Percentiles rank a stretch among this genome's conserved stretches.
These are phyloP conservation scores for Lactarius indigo DNA, from an alignment of 768 basidiomycete species.

Conservation along the genomic window DNA sequence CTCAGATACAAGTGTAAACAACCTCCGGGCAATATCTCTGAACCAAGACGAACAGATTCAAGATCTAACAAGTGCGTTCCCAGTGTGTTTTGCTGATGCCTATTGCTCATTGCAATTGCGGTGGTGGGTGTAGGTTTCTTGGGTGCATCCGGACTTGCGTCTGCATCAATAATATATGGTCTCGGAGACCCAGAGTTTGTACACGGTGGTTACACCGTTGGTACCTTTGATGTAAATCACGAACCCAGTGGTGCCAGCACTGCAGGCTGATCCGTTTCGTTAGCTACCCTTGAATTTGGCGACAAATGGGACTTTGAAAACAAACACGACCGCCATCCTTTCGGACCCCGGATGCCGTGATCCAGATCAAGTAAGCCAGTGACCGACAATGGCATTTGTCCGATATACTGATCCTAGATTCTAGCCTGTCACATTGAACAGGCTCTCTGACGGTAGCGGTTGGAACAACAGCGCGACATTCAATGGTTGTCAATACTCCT, in stretches of 20 bases:
- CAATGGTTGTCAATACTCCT: constrained; percentile 41
- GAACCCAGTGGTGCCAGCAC: neutral
- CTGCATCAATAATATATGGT: constrained; percentile 46
- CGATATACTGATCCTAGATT: neutral
- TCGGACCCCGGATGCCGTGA: constrained; percentile 43
- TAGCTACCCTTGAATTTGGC: constrained; percentile 39
- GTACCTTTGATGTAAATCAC: constrained; percentile 41
- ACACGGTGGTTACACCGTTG: constrained; percentile 43
- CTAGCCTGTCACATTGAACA: constrained; percentile 39
- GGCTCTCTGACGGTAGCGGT: constrained; percentile 30
- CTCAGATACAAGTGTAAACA: constrained; percentile 39
- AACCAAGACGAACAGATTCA: constrained; percentile 45
- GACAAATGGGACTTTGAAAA: constrained; percentile 45
- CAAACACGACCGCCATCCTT: constrained; percentile 48
- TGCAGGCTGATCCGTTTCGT: neutral
- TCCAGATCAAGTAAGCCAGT: constrained; percentile 34
- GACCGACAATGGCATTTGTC: neutral
- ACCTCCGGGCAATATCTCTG: constrained; percentile 38
- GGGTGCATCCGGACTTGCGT: constrained; percentile 53
- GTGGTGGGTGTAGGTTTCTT: constrained; percentile 41
- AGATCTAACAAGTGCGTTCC: constrained; percentile 44
- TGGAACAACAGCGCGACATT: constrained; percentile 45
- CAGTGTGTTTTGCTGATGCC: neutral
- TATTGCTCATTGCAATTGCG: neutral
- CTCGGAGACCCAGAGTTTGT: constrained; percentile 46